A percentile compares a stretch with the other conserved stretches of the same genome.
Conservation (phyloP, 768 basidiomycete species). For the Leccinum longicurvipes region DNA sequence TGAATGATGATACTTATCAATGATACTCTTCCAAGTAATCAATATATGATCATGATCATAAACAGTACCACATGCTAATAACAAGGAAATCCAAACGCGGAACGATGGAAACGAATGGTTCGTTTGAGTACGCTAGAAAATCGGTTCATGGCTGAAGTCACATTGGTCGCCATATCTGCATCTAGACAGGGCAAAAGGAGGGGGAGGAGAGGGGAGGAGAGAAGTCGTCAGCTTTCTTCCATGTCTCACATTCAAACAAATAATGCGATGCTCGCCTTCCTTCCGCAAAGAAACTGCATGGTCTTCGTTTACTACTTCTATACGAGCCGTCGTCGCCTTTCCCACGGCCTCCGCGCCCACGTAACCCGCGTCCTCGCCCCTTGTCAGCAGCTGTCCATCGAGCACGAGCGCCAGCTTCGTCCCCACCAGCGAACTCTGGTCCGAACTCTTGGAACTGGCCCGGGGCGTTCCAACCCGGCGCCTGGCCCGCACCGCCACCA, state of each 20-base stretch:
- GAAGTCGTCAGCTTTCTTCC: constrained; percentile 33
- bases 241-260: constrained; percentile 22
- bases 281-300: constrained; percentile 87
- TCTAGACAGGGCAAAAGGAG: constrained; percentile 39
- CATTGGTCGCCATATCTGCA: constrained; percentile 88
- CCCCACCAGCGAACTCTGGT: constrained; percentile 45
- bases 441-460: constrained; percentile 46
- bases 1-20: constrained; percentile 3
- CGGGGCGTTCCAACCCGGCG: constrained; percentile 36
- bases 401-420: constrained; percentile 41
- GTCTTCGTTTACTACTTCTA: constrained; percentile 83
- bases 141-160: constrained; percentile 72
- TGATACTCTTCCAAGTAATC: constrained; percentile 11
- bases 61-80: constrained; percentile 17
- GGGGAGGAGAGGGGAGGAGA: neutral
- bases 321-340: constrained; percentile 54
- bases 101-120: neutral
- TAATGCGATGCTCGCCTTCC: constrained; percentile 82
- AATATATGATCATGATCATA: constrained; percentile 8
- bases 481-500: constrained; percentile 32
- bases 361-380: constrained; percentile 52
- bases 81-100: neutral
- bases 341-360: constrained; percentile 58
- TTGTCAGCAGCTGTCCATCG: constrained; percentile 44
- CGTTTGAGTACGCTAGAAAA: constrained; percentile 23